Evolutionary conservation across 2,329 filamentous ascomycete species (phyloP).

Genomic region (Xylaria sp.): DNA sequence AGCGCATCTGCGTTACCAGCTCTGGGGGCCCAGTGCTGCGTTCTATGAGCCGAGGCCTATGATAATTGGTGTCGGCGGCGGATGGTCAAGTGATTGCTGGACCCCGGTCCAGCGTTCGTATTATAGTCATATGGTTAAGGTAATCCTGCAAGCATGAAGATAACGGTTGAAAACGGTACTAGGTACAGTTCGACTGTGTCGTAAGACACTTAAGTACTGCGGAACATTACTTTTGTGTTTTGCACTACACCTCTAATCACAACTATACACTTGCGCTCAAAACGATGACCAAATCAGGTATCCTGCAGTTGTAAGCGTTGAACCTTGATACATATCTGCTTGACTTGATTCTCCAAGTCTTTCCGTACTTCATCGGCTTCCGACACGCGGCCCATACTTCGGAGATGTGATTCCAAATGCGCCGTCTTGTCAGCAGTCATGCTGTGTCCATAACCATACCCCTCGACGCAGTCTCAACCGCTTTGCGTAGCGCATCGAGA

Average conservation of each 20-base stretch:
- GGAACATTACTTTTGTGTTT: too few relatives aligned
- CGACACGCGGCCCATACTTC: neutral
- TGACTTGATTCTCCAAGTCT: neutral
- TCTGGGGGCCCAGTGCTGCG: conserved; percentile 44
- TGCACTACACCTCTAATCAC: neutral
- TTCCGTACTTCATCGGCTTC: conserved; percentile 3
- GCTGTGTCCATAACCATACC: neutral
- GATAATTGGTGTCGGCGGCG: neutral
- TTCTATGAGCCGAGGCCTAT: conserved; percentile 34
- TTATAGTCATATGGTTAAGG: too few relatives aligned
- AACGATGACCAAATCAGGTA: neutral
- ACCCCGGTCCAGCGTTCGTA: too few relatives aligned
- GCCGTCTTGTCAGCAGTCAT: neutral
- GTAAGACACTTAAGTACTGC: too few relatives aligned
- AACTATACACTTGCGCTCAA: neutral
- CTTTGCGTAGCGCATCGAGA: conserved; percentile 1
- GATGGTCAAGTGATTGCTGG: too few relatives aligned
- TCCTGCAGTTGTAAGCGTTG: neutral
- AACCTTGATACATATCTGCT: neutral
- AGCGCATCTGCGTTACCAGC: conserved; percentile 42
- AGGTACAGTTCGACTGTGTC: too few relatives aligned
- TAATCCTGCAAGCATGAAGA: too few relatives aligned
- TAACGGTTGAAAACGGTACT: too few relatives aligned
- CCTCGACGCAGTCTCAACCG: neutral
- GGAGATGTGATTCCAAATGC: neutral